Evolutionary conservation across 2,329 filamentous ascomycete species (phyloP).

Genomic region (Exophiala mesophila): DNA sequence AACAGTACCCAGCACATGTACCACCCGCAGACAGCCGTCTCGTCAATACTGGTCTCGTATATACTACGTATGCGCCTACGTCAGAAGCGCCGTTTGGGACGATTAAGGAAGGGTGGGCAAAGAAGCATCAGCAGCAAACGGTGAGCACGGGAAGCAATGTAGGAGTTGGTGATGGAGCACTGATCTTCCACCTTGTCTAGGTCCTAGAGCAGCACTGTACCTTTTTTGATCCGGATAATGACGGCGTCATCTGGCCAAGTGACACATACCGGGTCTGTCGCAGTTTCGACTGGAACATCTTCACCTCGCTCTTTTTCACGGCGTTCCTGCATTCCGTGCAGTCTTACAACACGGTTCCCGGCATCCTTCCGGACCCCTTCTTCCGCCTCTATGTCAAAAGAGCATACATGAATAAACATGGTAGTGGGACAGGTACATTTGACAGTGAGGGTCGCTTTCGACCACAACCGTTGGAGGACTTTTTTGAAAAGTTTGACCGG

Average conservation of each 20-base stretch:
- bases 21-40: constrained; percentile 2
- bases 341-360: constrained; percentile 41
- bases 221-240: constrained; percentile 49
- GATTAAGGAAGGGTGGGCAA: constrained; percentile 31
- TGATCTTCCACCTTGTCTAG: constrained; percentile 9
- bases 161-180: background rate
- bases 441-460: constrained; percentile 43
- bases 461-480: constrained; percentile 44
- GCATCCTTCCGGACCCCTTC: constrained; percentile 40
- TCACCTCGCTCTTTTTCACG: constrained; percentile 40
- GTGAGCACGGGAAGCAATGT: constrained; percentile 15
- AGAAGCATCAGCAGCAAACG: constrained; percentile 31
- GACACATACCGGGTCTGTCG: constrained; percentile 41
- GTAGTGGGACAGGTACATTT: constrained; percentile 39
- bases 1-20: constrained; percentile 3
- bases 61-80: constrained; percentile 35
- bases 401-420: constrained; percentile 41
- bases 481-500: constrained; percentile 43
- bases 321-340: constrained; percentile 34
- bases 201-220: constrained; percentile 50
- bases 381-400: constrained; percentile 38
- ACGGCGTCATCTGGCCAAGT: constrained; percentile 49
- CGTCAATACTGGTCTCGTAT: constrained; percentile 29
- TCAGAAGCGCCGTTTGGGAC: constrained; percentile 35
- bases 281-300: constrained; percentile 30